Percentiles rank a stretch among this genome's conserved stretches.
These are phyloP conservation scores for Stephanodiscus minutulus DNA, from an alignment of 108 stramenopile genomes.

Conservation along the genomic window DNA sequence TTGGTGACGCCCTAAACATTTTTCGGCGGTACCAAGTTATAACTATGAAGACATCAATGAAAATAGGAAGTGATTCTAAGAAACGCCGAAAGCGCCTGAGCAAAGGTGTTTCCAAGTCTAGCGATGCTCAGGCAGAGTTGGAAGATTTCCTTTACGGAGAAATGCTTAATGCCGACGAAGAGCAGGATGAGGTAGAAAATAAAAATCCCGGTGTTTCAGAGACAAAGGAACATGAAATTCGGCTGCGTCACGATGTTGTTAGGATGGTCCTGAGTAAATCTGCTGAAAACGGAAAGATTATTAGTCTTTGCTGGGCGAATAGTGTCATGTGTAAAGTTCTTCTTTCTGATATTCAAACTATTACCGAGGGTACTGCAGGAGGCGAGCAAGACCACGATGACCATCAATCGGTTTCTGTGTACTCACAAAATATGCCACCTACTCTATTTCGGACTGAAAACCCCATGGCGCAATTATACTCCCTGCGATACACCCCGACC, in stretches of 20 bases:
- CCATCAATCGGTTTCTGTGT: not conserved
- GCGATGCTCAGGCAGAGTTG: slow-evolving; percentile 27
- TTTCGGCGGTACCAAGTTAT: slow-evolving; percentile 43
- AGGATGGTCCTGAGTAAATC: slow-evolving; percentile 4
- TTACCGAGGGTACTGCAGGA: not conserved
- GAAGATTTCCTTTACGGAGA: slow-evolving; percentile 44
- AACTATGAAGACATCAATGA: slow-evolving; percentile 32
- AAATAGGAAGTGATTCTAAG: slow-evolving; percentile 15
- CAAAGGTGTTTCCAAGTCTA: slow-evolving; percentile 9
- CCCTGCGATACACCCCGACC: slow-evolving; percentile 26
- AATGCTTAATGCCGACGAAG: slow-evolving; percentile 18
- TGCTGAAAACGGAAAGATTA: not conserved
- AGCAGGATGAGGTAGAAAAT: slow-evolving; percentile 22
- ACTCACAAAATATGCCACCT: not conserved
- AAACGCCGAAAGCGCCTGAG: slow-evolving; percentile 29
- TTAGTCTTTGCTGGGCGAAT: slow-evolving; percentile 1
- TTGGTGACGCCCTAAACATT: slow-evolving; percentile 28
- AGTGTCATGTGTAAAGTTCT: slow-evolving; percentile 15
- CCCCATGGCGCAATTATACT: slow-evolving; percentile 37
- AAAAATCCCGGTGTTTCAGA: slow-evolving; percentile 6
- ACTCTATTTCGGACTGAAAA: slow-evolving; percentile 14
- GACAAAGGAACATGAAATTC: slow-evolving; percentile 36
- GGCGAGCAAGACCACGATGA: not conserved
- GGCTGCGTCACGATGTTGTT: slow-evolving; percentile 32
- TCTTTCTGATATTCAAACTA: slow-evolving; percentile 7